These are phyloP conservation scores for Penicillium polonicum DNA, from an alignment of 2,329 filamentous ascomycete species.

Conservation along the genomic window DNA sequence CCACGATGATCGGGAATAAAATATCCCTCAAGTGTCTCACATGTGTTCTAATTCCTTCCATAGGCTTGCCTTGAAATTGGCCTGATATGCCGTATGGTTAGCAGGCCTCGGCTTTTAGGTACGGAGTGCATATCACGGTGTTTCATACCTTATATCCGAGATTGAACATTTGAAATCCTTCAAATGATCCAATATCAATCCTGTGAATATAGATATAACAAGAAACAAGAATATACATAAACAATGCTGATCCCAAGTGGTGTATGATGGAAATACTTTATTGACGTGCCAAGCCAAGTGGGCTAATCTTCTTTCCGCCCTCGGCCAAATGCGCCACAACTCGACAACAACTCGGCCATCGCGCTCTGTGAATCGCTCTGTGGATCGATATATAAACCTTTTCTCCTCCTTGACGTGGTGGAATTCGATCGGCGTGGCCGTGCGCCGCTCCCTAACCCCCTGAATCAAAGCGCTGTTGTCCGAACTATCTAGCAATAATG, in stretches of 20 bases:
- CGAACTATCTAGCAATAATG: constrained; percentile 18
- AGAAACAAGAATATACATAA: too few species aligned
- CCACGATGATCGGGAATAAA: constrained; percentile 5
- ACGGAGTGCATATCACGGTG: neutral
- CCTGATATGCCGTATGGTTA: neutral
- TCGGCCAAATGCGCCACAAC: neutral
- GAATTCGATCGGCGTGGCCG: constrained; percentile 19
- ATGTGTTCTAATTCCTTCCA: neutral
- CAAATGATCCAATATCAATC: neutral
- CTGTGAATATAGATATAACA: too few species aligned
- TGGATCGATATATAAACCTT: neutral
- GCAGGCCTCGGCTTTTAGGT: neutral
- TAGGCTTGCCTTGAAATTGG: neutral
- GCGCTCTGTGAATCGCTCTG: neutral
- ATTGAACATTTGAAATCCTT: neutral
- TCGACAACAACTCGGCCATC: neutral
- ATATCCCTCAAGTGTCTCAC: neutral
- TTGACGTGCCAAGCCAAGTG: constrained; percentile 7
- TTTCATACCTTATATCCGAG: neutral
- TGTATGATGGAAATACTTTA: too few species aligned
- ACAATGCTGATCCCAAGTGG: neutral
- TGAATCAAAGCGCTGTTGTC: constrained; percentile 3
- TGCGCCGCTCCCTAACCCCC: constrained; percentile 20
- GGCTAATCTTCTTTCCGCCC: constrained; percentile 10
- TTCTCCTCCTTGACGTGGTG: neutral